phyloP scores from a whole-genome alignment of 2,329 filamentous ascomycete species.

The Fusarium anthophilum region DNA sequence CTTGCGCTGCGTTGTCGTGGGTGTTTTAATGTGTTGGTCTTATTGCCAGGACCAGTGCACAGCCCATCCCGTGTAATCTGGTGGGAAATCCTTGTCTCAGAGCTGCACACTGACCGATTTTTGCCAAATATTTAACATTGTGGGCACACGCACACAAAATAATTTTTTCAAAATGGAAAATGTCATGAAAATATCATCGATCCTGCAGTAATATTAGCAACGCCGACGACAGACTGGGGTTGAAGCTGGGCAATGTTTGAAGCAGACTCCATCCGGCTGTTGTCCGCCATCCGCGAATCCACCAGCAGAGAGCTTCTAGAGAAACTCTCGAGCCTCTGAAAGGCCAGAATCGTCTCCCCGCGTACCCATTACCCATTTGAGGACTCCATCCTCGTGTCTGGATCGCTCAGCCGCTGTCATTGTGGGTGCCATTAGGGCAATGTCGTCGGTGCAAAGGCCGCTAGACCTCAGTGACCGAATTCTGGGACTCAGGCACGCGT shows the following conservation, averaged over 20 bases:
- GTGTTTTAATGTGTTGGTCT: constrained; percentile 12
- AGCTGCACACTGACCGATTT: constrained; percentile 22
- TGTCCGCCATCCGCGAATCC: constrained; percentile 39
- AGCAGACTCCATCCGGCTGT: constrained; percentile 35
- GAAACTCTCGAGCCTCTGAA: constrained; percentile 24
- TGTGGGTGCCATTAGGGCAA: constrained; percentile 44
- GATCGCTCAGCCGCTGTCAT: constrained; percentile 44
- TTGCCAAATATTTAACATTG: constrained; percentile 21
- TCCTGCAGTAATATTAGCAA: constrained; percentile 29
- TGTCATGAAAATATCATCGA: constrained; percentile 22
- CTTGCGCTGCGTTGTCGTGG: constrained; percentile 25
- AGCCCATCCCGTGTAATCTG: background rate
- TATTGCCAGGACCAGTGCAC: constrained; percentile 9
- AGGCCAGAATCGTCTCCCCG: constrained; percentile 36
- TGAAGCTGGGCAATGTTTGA: constrained; percentile 32
- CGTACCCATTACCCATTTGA: constrained; percentile 20
- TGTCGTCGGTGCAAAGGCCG: constrained; percentile 41
- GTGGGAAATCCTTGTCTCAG: constrained; percentile 26
- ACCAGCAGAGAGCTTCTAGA: constrained; percentile 20
- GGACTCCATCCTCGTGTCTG: constrained; percentile 36
- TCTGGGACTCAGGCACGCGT: constrained; percentile 45
- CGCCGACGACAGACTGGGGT: constrained; percentile 21
- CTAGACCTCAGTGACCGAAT: constrained; percentile 45
- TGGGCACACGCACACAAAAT: constrained; percentile 30
- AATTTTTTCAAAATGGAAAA: constrained; percentile 12